Base-by-base conservation (phyloP, 805 yeast species). In the Suhomyces kilbournensis region DNA sequence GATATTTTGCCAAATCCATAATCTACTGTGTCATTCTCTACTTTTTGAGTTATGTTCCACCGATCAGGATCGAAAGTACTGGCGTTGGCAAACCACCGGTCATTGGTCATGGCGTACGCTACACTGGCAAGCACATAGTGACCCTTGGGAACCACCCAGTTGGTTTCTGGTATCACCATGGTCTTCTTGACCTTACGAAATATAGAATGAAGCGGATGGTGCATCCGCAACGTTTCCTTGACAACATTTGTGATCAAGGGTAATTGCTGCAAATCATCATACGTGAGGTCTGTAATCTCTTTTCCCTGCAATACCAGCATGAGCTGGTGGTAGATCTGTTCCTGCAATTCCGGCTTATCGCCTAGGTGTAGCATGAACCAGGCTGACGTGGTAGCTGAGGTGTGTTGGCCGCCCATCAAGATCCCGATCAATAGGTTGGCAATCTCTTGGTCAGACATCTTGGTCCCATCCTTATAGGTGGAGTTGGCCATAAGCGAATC, bases 341-440 rank as follows among this genome's bases (percentile, higher is more conserved):
- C 88, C 74, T 90, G 97, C 54, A 93, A 74, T 40, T 87, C 86
- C 42, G 96, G 96, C 63, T 83, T 78, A 64, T 86, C 96, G 58
- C 90, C 97, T 53, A 93, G 78, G 65, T 93, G 98, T 56, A 94
- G 79, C 63, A 94, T 75, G 63, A 85, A 84, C 99, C 99, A 93
- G 19, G 97, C 86, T 34, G 96, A 88, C 17, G 98, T 94, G 15
- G 98, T 82, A 40, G 97, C 93, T 56, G 96, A 88, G 22, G 99
- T 93, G 70, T 93, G 99, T 77, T 93, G 99, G 56, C 98, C 99
- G 62, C 98, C 99, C 99, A 93, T 93, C 53, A 94, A 78, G 47
- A 94, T 88, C 67, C 98, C 99, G 70, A 93, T 93, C 66, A 90
- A 77, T 68, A 94, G 77, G 71, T 92, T 88, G 45, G 98, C 94